These are phyloP conservation scores for Recurvomyces mirabilis DNA, from an alignment of 495 filamentous ascomycete genomes.

Conservation along the genomic window DNA sequence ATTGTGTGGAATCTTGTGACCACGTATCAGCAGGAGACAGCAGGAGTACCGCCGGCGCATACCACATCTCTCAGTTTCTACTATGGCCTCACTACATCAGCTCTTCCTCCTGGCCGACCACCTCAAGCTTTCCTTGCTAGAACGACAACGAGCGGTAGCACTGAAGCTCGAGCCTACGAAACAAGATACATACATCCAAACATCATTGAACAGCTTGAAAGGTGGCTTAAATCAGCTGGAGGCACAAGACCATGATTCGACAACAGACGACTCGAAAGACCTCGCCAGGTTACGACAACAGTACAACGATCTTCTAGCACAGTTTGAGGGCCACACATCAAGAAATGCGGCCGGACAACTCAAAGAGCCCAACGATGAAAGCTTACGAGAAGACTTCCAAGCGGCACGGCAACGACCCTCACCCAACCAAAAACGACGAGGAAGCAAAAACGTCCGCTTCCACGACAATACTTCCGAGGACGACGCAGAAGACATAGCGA, in stretches of 20 bases:
- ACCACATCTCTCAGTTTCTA: slow-evolving; percentile 28
- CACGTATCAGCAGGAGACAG: too few relatives aligned
- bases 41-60: too few relatives aligned
- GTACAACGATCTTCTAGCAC: slow-evolving; percentile 46
- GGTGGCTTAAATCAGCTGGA: slow-evolving; percentile 71
- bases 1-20: too few relatives aligned
- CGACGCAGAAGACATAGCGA: slow-evolving; percentile 28
- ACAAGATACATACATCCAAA: slow-evolving; percentile 80
- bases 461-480: slow-evolving; percentile 51
- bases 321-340: slow-evolving; percentile 45
- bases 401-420: slow-evolving; percentile 39
- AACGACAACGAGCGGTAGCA: slow-evolving; percentile 73
- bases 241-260: slow-evolving; percentile 48
- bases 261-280: slow-evolving; percentile 40
- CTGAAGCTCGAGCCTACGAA: slow-evolving; percentile 74
- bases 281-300: slow-evolving; percentile 36
- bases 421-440: slow-evolving; percentile 24
- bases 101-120: slow-evolving; percentile 68
- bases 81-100: too few relatives aligned
- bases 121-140: slow-evolving; percentile 68
- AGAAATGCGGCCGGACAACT: slow-evolving; percentile 35
- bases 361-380: slow-evolving; percentile 54
- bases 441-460: slow-evolving; percentile 82
- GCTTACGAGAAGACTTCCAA: slow-evolving; percentile 54
- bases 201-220: slow-evolving; percentile 73